These are phyloP conservation scores for Chalciporus piperatus DNA, from an alignment of 768 basidiomycete species.

Conservation along the genomic window DNA sequence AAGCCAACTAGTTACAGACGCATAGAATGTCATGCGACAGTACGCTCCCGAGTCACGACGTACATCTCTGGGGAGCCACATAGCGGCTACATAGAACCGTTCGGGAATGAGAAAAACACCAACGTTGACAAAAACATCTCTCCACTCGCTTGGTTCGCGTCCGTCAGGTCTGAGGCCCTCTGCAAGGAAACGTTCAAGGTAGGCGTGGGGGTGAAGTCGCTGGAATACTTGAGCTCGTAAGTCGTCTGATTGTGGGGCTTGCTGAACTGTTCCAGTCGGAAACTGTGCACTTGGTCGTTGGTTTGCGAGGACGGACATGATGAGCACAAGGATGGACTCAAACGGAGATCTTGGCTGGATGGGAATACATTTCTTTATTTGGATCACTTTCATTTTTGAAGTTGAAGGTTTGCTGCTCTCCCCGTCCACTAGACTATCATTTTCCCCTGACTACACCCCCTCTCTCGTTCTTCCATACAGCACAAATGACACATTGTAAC, in stretches of 20 bases:
- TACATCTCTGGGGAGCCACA: background rate
- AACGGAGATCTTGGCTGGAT: too few relatives aligned
- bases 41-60: background rate
- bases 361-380: background rate
- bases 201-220: conserved; percentile 83
- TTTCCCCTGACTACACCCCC: too few relatives aligned
- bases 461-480: too few relatives aligned
- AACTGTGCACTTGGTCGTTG: background rate
- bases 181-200: conserved; percentile 81
- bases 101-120: conserved; percentile 50
- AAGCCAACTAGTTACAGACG: too few relatives aligned
- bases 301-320: background rate
- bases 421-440: too few relatives aligned
- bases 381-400: background rate
- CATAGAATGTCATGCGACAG: too few relatives aligned
- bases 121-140: conserved; percentile 74
- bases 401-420: too few relatives aligned
- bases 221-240: conserved; percentile 59
- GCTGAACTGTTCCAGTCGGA: background rate
- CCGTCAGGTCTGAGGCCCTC: conserved; percentile 84
- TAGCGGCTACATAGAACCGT: background rate
- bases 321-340: background rate
- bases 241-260: conserved; percentile 17
- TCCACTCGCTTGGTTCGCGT: conserved; percentile 62
- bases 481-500: too few relatives aligned